These are phyloP conservation scores for Pisolithus marmoratus DNA, from an alignment of 768 basidiomycete genomes.

Conservation along the genomic window DNA sequence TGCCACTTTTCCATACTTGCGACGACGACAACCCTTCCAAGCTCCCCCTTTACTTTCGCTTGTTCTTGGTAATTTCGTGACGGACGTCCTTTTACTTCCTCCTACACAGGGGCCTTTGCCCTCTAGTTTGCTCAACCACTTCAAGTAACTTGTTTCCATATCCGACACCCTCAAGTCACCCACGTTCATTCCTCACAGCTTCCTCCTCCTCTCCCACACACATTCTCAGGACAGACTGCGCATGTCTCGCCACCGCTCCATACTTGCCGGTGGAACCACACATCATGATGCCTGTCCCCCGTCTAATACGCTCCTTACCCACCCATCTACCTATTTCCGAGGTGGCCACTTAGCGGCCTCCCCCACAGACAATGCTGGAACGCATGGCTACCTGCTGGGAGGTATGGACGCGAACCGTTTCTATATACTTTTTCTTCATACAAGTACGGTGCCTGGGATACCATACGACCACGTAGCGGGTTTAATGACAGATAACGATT, in stretches of 20 bases:
- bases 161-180: constrained; percentile 10
- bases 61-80: constrained; percentile 21
- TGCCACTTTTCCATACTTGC: constrained; percentile 19
- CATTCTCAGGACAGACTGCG: constrained; percentile 15
- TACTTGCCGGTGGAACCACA: constrained; percentile 9
- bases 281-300: constrained; percentile 1
- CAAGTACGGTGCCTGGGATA: constrained; percentile 17
- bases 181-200: constrained; percentile 21
- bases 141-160: constrained; percentile 14
- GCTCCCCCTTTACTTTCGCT: constrained; percentile 19
- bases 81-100: constrained; percentile 14
- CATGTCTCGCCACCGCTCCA: constrained; percentile 7
- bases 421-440: constrained; percentile 10
- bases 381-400: constrained; percentile 11
- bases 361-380: constrained; percentile 16
- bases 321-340: constrained; percentile 8
- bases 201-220: constrained; percentile 8
- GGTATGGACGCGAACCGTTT: constrained; percentile 20
- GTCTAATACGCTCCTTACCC: constrained; percentile 14
- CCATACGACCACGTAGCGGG: constrained; percentile 22
- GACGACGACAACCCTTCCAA: constrained; percentile 13
- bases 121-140: constrained; percentile 12
- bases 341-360: constrained; percentile 3
- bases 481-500: constrained; percentile 24
- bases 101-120: constrained; percentile 12